A percentile compares a stretch with the other conserved stretches of the same genome.
These are phyloP conservation scores for Tricholoma bakamatsutake DNA, from an alignment of 768 basidiomycete genomes.

Conservation along the genomic window DNA sequence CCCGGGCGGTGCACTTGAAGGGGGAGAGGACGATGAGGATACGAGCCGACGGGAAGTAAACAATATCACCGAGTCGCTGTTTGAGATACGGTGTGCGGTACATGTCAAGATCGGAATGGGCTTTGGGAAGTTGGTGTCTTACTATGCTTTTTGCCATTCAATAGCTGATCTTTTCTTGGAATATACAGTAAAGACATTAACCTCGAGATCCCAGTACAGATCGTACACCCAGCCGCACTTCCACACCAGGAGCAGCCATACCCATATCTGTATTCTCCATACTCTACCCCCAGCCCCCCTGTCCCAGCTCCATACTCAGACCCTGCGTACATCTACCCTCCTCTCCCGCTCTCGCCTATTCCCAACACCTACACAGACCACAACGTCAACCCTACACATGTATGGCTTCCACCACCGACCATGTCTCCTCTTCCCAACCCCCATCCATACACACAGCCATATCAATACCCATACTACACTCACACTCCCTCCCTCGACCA, in stretches of 20 bases:
- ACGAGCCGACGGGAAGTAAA: constrained; percentile 37
- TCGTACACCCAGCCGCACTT: constrained; percentile 57
- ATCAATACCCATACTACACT: constrained; percentile 22
- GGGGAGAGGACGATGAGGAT: constrained; percentile 57
- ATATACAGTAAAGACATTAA: constrained; percentile 61
- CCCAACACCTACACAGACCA: constrained; percentile 36
- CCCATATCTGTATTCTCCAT: constrained; percentile 16
- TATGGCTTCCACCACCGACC: constrained; percentile 41
- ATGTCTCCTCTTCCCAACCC: not conserved
- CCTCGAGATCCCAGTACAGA: constrained; percentile 55
- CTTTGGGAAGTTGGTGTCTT: constrained; percentile 50
- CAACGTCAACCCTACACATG: constrained; percentile 24
- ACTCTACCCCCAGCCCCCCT: constrained; percentile 19
- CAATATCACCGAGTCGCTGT: constrained; percentile 46
- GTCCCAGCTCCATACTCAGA: constrained; percentile 28
- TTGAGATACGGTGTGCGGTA: constrained; percentile 64
- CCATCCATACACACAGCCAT: constrained; percentile 20
- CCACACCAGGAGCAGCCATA: constrained; percentile 24
- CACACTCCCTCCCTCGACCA: constrained; percentile 18
- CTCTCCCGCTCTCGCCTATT: constrained; percentile 16
- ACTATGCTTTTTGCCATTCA: not conserved
- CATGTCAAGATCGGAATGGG: constrained; percentile 64
- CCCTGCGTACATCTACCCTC: constrained; percentile 31
- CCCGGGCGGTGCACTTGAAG: constrained; percentile 54
- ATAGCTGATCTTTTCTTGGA: constrained; percentile 1